These are phyloP conservation scores for Eimeria praecox DNA, from an alignment of 169 alveolate genomes.

Conservation along the genomic window DNA sequence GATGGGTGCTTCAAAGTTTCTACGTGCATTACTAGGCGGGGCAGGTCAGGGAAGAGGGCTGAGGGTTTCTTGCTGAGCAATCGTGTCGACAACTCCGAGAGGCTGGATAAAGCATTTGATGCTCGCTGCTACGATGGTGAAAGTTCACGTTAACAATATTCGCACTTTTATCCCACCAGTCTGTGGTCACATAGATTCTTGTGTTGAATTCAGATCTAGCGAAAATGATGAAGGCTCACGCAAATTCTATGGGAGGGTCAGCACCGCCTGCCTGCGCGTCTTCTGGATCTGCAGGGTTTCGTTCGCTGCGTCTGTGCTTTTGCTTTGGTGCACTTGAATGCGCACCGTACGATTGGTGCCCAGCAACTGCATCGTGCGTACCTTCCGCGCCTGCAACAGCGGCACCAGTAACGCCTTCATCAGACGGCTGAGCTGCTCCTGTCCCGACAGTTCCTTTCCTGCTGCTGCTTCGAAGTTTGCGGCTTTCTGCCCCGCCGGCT, in stretches of 20 bases:
- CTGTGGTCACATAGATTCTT: background rate
- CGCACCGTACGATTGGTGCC: background rate
- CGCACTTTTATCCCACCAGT: too few relatives aligned
- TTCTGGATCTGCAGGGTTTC: background rate
- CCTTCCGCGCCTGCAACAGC: background rate
- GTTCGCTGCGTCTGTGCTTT: background rate
- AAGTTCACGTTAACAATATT: background rate
- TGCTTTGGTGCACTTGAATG: background rate
- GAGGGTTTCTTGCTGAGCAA: too few relatives aligned
- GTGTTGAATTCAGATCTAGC: background rate
- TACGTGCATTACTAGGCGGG: background rate
- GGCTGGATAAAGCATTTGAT: background rate
- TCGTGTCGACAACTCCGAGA: background rate
- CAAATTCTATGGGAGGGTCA: constrained; percentile 51
- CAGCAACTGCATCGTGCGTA: constrained; percentile 10
- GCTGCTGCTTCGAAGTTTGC: constrained; percentile 36
- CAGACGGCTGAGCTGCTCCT: background rate
- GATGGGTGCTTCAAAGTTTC: too few relatives aligned
- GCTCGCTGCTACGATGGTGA: background rate
- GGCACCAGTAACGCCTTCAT: background rate
- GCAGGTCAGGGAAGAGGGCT: too few relatives aligned
- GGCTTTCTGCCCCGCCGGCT: background rate
- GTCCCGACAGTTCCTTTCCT: constrained; percentile 31
- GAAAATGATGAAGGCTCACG: background rate
- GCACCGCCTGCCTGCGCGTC: constrained; percentile 22